Percentiles rank a stretch among this genome's conserved stretches.
These are phyloP conservation scores for Ophiostoma himal-ulmi DNA, from an alignment of 2,329 filamentous ascomycete genomes.

Conservation along the genomic window DNA sequence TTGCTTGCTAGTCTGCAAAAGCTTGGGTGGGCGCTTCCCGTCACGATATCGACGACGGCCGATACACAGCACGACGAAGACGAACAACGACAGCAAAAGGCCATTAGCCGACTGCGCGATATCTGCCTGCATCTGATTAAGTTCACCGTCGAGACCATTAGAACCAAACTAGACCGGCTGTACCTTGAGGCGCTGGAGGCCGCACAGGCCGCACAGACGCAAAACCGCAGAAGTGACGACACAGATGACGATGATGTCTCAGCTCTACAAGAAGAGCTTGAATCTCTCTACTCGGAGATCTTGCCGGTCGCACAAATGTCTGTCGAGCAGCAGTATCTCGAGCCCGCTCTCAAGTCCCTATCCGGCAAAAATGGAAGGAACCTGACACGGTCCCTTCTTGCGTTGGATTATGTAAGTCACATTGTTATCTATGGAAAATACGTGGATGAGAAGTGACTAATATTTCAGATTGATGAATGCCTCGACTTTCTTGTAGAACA, in stretches of 20 bases:
- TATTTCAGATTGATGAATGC: slow-evolving; percentile 45
- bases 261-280: slow-evolving; percentile 57
- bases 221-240: slow-evolving; percentile 32
- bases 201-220: slow-evolving; percentile 17
- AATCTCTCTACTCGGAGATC: slow-evolving; percentile 64
- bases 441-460: not conserved
- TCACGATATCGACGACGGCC: slow-evolving; percentile 30
- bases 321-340: slow-evolving; percentile 59
- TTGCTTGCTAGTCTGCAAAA: slow-evolving; percentile 61
- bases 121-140: slow-evolving; percentile 54
- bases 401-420: slow-evolving; percentile 46
- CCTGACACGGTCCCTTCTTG: slow-evolving; percentile 41
- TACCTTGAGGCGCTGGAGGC: slow-evolving; percentile 45
- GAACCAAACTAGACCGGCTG: slow-evolving; percentile 50
- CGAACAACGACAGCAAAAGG: slow-evolving; percentile 46
- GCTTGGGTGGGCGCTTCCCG: slow-evolving; percentile 55
- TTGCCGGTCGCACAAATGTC: slow-evolving; percentile 66
- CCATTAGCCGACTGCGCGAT: slow-evolving; percentile 54
- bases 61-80: slow-evolving; percentile 10
- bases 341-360: slow-evolving; percentile 50
- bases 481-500: slow-evolving; percentile 47
- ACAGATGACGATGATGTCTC: slow-evolving; percentile 39
- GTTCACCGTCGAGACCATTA: slow-evolving; percentile 49
- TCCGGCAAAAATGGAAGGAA: slow-evolving; percentile 41
- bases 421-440: not conserved